Evolutionary conservation across 1,284 basidiomycete genomes (phyloP).

Genomic region (Pascua sp.): DNA sequence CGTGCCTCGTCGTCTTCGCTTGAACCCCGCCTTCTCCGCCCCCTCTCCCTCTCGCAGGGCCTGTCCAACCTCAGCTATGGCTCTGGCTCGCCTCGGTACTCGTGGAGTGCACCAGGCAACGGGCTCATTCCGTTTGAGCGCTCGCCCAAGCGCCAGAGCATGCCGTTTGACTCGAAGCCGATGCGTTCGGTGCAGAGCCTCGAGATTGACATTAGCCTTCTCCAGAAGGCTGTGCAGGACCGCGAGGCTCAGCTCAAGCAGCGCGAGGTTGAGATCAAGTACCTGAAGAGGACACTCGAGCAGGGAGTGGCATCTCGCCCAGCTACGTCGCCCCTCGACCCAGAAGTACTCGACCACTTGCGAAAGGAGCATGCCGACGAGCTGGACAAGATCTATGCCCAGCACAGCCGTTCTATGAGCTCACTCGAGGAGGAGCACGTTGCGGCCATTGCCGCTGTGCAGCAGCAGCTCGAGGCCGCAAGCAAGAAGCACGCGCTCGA

Average conservation of each 20-base stretch:
- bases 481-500: conserved; percentile 12
- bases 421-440: conserved; percentile 19
- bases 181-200: conserved; percentile 71
- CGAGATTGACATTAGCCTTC: conserved; percentile 85
- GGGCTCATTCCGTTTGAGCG: conserved; percentile 25
- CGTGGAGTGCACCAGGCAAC: conserved; percentile 27
- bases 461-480: conserved; percentile 12
- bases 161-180: conserved; percentile 30
- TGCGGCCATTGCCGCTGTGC: conserved; percentile 4
- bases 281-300: conserved; percentile 62
- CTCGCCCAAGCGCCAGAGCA: conserved; percentile 32
- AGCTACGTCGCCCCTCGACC: conserved; percentile 7
- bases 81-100: conserved; percentile 40
- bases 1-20: background rate
- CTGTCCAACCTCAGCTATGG: conserved; percentile 76
- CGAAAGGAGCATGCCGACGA: conserved; percentile 33
- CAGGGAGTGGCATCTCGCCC: conserved; percentile 2
- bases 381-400: conserved; percentile 16
- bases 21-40: conserved; percentile 25
- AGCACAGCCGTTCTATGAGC: conserved; percentile 13
- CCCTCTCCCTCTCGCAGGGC: conserved; percentile 89
- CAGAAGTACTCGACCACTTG: conserved; percentile 19
- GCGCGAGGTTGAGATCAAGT: conserved; percentile 76
- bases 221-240: conserved; percentile 79
- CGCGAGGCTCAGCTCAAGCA: conserved; percentile 73